These are phyloP conservation scores for Sclerotinia nivalis DNA, from an alignment of 2,329 filamentous ascomycete species.

Conservation along the genomic window DNA sequence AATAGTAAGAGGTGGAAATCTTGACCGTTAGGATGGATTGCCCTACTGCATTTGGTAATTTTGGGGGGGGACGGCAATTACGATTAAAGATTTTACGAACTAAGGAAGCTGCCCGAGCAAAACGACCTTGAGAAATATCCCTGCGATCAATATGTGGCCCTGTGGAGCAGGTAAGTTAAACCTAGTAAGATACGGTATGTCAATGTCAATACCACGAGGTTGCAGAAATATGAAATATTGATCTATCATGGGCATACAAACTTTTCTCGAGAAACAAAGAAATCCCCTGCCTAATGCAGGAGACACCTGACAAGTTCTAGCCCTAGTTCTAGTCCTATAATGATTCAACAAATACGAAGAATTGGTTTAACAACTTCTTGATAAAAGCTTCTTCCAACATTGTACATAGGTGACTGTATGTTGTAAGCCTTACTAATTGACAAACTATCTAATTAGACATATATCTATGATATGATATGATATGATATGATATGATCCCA, in stretches of 20 bases:
- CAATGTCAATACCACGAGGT: not conserved
- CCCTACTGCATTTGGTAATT: not conserved
- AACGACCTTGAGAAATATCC: slow-evolving; percentile 17
- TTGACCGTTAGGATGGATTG: slow-evolving; percentile 12
- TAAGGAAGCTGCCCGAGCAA: slow-evolving; percentile 1
- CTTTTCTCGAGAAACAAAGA: not conserved
- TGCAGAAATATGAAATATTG: slow-evolving; percentile 9
- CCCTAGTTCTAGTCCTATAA: not conserved
- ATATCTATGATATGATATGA: not conserved
- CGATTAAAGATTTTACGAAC: slow-evolving; percentile 8
- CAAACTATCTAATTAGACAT: not conserved
- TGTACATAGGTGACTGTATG: not conserved
- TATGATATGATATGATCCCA: no score
- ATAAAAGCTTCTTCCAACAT: not conserved
- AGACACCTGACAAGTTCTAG: not conserved
- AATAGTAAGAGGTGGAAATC: not conserved
- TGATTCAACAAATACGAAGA: not conserved
- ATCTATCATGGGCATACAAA: slow-evolving; percentile 10
- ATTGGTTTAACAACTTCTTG: not conserved
- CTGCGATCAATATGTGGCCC: slow-evolving; percentile 7
- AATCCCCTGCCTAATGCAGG: not conserved
- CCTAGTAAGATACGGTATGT: not conserved
- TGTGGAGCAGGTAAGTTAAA: slow-evolving; percentile 2
- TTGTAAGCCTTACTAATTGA: not conserved
- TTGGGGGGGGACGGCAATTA: not conserved